A percentile compares a stretch with the other conserved stretches of the same genome.
These are phyloP conservation scores for Fraxinus platypoda DNA, from an alignment of 305 asterid genomes.

Conservation along the genomic window DNA sequence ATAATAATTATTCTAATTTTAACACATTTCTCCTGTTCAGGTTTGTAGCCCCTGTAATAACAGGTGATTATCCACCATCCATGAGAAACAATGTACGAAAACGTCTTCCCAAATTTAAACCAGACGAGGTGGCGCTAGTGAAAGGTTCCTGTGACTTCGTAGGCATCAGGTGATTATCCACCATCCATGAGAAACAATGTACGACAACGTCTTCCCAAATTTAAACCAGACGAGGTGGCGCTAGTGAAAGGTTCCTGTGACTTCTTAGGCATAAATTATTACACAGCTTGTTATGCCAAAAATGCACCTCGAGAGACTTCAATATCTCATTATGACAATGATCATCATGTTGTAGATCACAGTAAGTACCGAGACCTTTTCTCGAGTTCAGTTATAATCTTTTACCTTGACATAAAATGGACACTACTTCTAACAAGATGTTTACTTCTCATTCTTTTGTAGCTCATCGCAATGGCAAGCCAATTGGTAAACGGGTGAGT, in stretches of 20 bases:
- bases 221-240: too few species aligned
- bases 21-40: background rate
- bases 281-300: background rate
- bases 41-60: background rate
- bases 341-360: fast-evolving
- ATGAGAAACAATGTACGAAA: background rate
- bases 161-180: too few species aligned
- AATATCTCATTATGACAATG: background rate
- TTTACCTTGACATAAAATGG: background rate
- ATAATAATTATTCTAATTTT: background rate
- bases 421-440: background rate
- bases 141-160: background rate
- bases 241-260: too few species aligned
- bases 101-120: background rate
- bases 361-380: slow-evolving; percentile 23
- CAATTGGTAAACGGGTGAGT: slow-evolving; percentile 9
- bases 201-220: too few species aligned
- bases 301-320: background rate
- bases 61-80: background rate
- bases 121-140: background rate
- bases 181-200: too few species aligned
- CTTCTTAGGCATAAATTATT: background rate
- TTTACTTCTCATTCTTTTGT: background rate
- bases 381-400: background rate
- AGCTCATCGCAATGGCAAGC: background rate